Conservation (phyloP, 2,329 filamentous ascomycete genomes). For the Claviceps maximensis region DNA sequence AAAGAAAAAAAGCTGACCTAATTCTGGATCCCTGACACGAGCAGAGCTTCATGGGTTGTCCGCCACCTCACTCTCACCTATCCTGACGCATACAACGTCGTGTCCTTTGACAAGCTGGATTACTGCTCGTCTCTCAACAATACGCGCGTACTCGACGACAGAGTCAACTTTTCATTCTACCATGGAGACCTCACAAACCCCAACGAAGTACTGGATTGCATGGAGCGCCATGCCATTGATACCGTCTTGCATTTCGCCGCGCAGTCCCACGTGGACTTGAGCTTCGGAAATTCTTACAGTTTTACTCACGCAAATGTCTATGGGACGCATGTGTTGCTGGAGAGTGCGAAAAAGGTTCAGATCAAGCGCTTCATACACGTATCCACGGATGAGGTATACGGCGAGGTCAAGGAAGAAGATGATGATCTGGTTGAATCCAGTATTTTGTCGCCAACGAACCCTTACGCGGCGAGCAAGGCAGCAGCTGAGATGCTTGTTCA, state of each 20-base stretch:
- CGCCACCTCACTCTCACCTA: constrained; percentile 67
- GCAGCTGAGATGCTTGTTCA: constrained; percentile 78
- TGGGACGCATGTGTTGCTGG: constrained; percentile 70
- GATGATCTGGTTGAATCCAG: constrained; percentile 62
- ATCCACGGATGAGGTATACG: constrained; percentile 77
- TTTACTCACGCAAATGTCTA: constrained; percentile 76
- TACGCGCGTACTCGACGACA: constrained; percentile 52
- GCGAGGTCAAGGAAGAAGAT: constrained; percentile 59
- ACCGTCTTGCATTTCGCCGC: constrained; percentile 76
- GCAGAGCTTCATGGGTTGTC: constrained; percentile 69
- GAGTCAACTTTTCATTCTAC: constrained; percentile 65
- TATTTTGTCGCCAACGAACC: constrained; percentile 67
- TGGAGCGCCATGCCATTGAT: constrained; percentile 60
- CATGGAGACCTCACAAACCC: constrained; percentile 67
- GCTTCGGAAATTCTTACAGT: constrained; percentile 69
- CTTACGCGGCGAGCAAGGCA: constrained; percentile 69
- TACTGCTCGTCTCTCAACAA: constrained; percentile 75
- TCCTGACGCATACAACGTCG: constrained; percentile 58
- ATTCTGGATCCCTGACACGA: not conserved
- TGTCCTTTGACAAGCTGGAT: constrained; percentile 77
- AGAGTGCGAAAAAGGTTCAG: constrained; percentile 59
- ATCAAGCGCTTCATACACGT: constrained; percentile 68
- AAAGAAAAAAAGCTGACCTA: not conserved
- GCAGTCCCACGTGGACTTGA: constrained; percentile 73
- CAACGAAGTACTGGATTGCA: constrained; percentile 53